A percentile compares a stretch with the other conserved stretches of the same genome.
phyloP scores from a whole-genome alignment of 257 asterid genomes.

The Nicotiana paniculata region DNA sequence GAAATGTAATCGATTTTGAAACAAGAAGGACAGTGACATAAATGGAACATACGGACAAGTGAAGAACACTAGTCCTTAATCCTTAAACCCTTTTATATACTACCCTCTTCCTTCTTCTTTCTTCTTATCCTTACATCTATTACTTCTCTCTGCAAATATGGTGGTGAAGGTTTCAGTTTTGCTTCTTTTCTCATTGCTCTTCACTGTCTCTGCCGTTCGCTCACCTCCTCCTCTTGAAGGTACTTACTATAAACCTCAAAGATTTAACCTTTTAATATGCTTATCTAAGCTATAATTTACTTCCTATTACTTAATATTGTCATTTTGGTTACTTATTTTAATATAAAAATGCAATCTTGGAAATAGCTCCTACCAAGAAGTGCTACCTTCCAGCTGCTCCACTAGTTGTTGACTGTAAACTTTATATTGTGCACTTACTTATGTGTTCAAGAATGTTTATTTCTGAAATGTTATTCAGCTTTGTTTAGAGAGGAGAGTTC shows the following conservation, averaged over 20 bases:
- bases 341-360: neutral
- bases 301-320: neutral
- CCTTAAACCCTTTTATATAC: neutral
- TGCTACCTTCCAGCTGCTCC: neutral
- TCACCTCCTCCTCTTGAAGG: conserved; percentile 64
- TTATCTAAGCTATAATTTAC: neutral
- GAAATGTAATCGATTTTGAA: neutral
- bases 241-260: conserved; percentile 14
- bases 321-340: neutral
- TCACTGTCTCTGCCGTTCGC: conserved; percentile 29
- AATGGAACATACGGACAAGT: neutral
- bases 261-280: neutral
- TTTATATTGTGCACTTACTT: neutral
- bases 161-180: conserved; percentile 22
- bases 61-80: neutral
- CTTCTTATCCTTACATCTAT: neutral
- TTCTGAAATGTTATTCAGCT: neutral
- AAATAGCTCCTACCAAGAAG: neutral
- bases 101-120: neutral
- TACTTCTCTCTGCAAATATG: conserved; percentile 25
- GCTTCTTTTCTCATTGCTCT: conserved; percentile 33
- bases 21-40: neutral
- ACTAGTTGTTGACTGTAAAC: neutral
- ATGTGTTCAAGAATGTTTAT: neutral
- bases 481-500: neutral